phyloP scores from a whole-genome alignment of 1,284 basidiomycete genomes.

The Leccinum pachyderme region DNA sequence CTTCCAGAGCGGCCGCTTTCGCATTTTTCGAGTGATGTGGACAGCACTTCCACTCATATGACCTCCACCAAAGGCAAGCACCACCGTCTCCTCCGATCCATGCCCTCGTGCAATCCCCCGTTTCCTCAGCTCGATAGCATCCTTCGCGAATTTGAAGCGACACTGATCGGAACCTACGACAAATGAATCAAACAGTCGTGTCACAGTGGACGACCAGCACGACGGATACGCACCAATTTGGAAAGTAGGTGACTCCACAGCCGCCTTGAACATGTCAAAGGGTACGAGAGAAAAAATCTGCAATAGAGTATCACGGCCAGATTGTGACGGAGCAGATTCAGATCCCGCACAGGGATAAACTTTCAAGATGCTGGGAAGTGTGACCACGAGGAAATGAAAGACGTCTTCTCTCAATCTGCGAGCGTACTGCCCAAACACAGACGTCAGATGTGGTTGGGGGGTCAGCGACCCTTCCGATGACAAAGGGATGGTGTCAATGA shows the following conservation, averaged over 20 bases:
- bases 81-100: constrained; percentile 78
- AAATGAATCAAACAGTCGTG: constrained; percentile 11
- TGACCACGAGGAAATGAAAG: constrained; percentile 72
- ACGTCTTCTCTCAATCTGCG: constrained; percentile 68
- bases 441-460: constrained; percentile 50
- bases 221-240: constrained; percentile 59
- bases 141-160: constrained; percentile 87
- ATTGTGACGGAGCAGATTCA: constrained; percentile 38
- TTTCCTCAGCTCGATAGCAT: constrained; percentile 79
- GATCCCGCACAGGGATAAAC: constrained; percentile 39
- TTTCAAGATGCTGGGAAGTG: constrained; percentile 64
- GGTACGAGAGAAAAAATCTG: constrained; percentile 74
- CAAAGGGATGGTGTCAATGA: constrained; percentile 60
- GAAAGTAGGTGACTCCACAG: constrained; percentile 73
- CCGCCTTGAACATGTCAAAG: constrained; percentile 79
- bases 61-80: constrained; percentile 77
- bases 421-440: constrained; percentile 71
- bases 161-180: constrained; percentile 72
- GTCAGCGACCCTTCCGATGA: constrained; percentile 52
- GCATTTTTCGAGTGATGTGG: constrained; percentile 82
- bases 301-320: constrained; percentile 63
- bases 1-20: constrained; percentile 82
- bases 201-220: constrained; percentile 8
- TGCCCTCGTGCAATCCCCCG: constrained; percentile 58
- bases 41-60: constrained; percentile 71